Evolutionary conservation across 352 stramenopile species (phyloP).

Genomic region (Peronosclerospora sorghi): DNA sequence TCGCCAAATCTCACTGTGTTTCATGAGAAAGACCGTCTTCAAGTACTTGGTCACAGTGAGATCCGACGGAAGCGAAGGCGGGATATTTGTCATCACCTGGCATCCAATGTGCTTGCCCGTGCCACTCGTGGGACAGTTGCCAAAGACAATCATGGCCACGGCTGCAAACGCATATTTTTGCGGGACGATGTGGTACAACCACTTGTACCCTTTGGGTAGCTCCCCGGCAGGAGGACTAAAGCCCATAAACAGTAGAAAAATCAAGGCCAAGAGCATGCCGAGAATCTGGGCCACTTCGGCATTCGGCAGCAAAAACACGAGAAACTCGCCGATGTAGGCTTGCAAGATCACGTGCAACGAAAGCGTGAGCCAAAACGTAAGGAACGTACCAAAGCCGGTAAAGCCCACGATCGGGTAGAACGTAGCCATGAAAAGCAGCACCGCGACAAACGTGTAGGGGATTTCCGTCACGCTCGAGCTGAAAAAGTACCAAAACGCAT

Average conservation of each 20-base stretch:
- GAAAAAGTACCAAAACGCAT: conserved; percentile 67
- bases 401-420: conserved; percentile 50
- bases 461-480: conserved; percentile 50
- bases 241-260: conserved; percentile 46
- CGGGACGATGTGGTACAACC: conserved; percentile 36
- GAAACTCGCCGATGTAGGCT: conserved; percentile 36
- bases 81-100: conserved; percentile 12
- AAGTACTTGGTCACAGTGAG: conserved; percentile 19
- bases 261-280: conserved; percentile 28
- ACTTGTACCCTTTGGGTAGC: conserved; percentile 44
- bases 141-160: conserved; percentile 3
- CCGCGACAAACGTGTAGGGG: conserved; percentile 31
- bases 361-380: conserved; percentile 46
- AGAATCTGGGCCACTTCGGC: conserved; percentile 25
- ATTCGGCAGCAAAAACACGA: conserved; percentile 35
- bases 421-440: conserved; percentile 21
- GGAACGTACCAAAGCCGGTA: conserved; percentile 23
- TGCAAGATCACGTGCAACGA: conserved; percentile 36
- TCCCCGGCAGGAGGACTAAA: conserved; percentile 39
- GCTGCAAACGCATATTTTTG: conserved; percentile 4
- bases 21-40: conserved; percentile 16
- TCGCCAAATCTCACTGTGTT: conserved; percentile 4
- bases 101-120: conserved; percentile 11
- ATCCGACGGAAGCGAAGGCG: conserved; percentile 7
- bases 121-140: neutral